Evolutionary conservation across 306 rosid genomes (phyloP).

Genomic region (Dryas alaskensis): DNA sequence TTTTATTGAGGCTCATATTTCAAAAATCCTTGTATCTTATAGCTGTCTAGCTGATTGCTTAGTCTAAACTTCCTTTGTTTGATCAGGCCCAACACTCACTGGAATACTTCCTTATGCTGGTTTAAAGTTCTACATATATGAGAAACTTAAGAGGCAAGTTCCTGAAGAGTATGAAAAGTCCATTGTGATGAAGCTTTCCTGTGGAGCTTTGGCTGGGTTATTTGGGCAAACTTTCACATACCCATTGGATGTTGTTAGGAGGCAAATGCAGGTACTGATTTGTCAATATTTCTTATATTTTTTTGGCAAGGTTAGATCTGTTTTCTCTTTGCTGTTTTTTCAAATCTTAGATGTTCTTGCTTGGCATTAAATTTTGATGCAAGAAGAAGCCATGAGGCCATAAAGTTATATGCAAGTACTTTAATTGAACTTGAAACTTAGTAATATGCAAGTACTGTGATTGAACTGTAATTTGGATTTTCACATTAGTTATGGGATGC

Average conservation of each 20-base stretch:
- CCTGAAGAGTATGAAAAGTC: conserved; percentile 86
- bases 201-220: conserved; percentile 95
- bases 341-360: background rate
- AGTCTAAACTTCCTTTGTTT: conserved; percentile 5
- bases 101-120: conserved; percentile 98
- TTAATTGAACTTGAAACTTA: background rate
- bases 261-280: conserved; percentile 90
- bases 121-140: conserved; percentile 83
- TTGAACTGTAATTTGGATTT: conserved; percentile 14
- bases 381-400: background rate
- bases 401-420: background rate
- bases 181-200: conserved; percentile 73
- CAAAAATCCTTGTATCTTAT: background rate
- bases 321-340: background rate
- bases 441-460: background rate
- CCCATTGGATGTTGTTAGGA: conserved; percentile 93
- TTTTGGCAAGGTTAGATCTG: background rate
- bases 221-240: conserved; percentile 95
- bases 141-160: conserved; percentile 67
- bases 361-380: conserved; percentile 1
- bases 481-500: conserved; percentile 25
- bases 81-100: conserved; percentile 77
- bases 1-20: background rate
- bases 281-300: background rate
- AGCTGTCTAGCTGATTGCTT: too few relatives aligned